phyloP scores from a whole-genome alignment of 2,329 filamentous ascomycete species.

The Pseudogymnoascus sp. region DNA sequence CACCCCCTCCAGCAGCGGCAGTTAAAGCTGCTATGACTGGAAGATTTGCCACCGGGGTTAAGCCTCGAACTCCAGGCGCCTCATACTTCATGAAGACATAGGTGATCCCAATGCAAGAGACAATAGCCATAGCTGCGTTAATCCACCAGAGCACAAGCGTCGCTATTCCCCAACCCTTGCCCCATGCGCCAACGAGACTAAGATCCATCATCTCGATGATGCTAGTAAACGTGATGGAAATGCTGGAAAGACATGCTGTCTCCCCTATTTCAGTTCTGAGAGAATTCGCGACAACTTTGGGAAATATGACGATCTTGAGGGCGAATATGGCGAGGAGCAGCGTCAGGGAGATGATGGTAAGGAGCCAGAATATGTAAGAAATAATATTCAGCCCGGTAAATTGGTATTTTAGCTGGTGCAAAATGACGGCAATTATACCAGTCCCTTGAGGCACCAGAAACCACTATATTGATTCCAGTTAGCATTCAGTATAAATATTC shows the following conservation, averaged over 20 bases:
- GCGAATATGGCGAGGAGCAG: constrained; percentile 27
- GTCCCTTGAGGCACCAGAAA: constrained; percentile 35
- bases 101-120: constrained; percentile 29
- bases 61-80: constrained; percentile 28
- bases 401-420: constrained; percentile 34
- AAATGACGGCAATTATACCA: constrained; percentile 30
- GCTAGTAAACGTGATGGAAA: constrained; percentile 30
- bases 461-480: constrained; percentile 21
- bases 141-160: constrained; percentile 37
- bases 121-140: constrained; percentile 27
- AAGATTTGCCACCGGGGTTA: constrained; percentile 31
- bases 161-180: constrained; percentile 24
- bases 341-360: constrained; percentile 30
- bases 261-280: constrained; percentile 30
- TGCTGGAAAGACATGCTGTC: constrained; percentile 32
- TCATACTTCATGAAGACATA: constrained; percentile 32
- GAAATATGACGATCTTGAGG: constrained; percentile 29
- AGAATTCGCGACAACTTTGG: constrained; percentile 25
- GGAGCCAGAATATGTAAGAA: constrained; percentile 33
- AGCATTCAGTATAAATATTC: background rate
- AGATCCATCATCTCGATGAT: constrained; percentile 23
- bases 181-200: constrained; percentile 26
- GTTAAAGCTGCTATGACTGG: constrained; percentile 35
- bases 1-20: constrained; percentile 32
- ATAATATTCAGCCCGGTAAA: constrained; percentile 32